Evolutionary conservation across 352 stramenopile genomes (phyloP).

Genomic region (Poterioochromonas sp.): DNA sequence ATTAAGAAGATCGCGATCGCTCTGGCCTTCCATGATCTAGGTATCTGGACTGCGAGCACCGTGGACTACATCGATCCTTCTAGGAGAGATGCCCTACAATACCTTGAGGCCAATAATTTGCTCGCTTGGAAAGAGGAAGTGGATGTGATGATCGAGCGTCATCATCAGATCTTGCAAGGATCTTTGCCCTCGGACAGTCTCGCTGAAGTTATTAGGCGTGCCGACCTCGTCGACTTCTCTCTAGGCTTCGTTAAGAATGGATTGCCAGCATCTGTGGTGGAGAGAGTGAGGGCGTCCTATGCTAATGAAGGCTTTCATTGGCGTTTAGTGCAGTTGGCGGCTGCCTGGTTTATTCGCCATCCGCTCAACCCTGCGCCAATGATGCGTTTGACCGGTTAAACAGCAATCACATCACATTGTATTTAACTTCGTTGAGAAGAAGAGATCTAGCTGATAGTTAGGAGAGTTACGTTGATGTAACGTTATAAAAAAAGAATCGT

Average conservation of each 20-base stretch:
- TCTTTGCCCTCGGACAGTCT: neutral
- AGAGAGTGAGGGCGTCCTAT: neutral
- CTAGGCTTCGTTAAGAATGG: neutral
- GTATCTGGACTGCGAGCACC: neutral
- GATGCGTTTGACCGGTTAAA: neutral
- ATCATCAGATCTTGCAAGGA: slow-evolving; percentile 9
- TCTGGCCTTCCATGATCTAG: slow-evolving; percentile 14
- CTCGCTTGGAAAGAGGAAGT: neutral
- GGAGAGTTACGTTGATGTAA: no score
- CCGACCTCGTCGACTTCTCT: neutral
- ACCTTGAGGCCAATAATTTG: neutral
- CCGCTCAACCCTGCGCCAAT: slow-evolving; percentile 1
- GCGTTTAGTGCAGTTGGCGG: neutral
- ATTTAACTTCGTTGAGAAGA: no score
- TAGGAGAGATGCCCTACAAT: neutral
- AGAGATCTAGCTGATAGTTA: no score
- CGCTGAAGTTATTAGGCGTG: neutral
- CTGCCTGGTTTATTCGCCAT: neutral
- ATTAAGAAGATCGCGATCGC: neutral
- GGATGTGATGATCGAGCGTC: neutral
- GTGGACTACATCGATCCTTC: slow-evolving; percentile 2
- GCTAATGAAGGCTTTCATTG: neutral
- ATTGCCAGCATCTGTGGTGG: neutral
- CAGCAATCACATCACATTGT: no score
- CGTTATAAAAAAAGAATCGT: no score